These are phyloP conservation scores for Hyphochytrium catenoides DNA, from an alignment of 352 stramenopile species.

Conservation along the genomic window DNA sequence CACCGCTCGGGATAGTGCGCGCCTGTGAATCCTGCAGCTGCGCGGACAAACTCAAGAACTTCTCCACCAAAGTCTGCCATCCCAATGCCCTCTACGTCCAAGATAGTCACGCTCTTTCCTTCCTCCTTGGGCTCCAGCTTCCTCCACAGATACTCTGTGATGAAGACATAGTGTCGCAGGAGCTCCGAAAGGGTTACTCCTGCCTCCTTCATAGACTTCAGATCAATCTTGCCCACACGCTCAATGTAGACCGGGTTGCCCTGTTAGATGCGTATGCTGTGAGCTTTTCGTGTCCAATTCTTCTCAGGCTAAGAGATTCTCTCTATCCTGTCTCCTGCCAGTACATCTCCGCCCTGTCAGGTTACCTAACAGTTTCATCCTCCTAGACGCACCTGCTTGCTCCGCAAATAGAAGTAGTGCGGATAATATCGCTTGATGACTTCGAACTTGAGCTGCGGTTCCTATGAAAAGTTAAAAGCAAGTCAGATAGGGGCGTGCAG, in stretches of 20 bases:
- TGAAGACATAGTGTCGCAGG: slow-evolving; percentile 70
- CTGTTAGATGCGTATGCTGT: no score
- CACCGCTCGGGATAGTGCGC: slow-evolving; percentile 76
- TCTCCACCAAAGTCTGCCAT: slow-evolving; percentile 64
- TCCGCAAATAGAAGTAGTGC: slow-evolving; percentile 63
- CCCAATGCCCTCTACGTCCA: slow-evolving; percentile 54
- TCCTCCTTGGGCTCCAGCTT: slow-evolving; percentile 42
- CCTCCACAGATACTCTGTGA: slow-evolving; percentile 68
- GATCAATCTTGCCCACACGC: slow-evolving; percentile 52
- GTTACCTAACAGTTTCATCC: slow-evolving; percentile 1
- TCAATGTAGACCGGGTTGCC: slow-evolving; percentile 50
- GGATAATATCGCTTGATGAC: slow-evolving; percentile 74
- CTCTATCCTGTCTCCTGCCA: no score
- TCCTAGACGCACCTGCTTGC: slow-evolving; percentile 23
- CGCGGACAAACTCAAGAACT: slow-evolving; percentile 65
- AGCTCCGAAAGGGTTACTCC: slow-evolving; percentile 62
- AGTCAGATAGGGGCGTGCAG: no score
- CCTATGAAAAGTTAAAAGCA: no score
- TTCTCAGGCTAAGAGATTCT: no score
- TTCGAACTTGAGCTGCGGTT: slow-evolving; percentile 43
- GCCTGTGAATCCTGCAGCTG: slow-evolving; percentile 54
- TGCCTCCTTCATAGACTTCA: slow-evolving; percentile 51
- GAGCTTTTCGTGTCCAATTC: no score
- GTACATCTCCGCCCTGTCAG: slow-evolving; percentile 7
- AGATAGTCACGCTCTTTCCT: slow-evolving; percentile 43